Percentiles rank a stretch among this genome's conserved stretches.
phyloP scores from a whole-genome alignment of 371 early-diverging fungal species.

The Apophysomyces sp. region DNA sequence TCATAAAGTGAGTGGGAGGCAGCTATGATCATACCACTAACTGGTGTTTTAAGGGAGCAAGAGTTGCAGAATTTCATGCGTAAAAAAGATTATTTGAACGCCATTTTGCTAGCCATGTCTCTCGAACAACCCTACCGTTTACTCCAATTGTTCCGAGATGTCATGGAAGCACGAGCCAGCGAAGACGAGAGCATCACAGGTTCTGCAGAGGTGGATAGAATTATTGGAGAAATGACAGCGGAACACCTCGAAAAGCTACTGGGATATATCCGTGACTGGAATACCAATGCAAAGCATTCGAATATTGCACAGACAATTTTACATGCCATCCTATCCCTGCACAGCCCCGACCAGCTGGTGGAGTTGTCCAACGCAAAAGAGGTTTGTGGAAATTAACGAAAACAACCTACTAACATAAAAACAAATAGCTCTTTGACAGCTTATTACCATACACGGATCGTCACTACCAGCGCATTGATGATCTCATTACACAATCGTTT shows the following conservation, averaged over 20 bases:
- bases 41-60: slow-evolving; percentile 72
- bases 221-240: slow-evolving; percentile 53
- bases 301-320: slow-evolving; percentile 83
- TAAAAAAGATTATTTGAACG: slow-evolving; percentile 89
- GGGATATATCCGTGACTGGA: slow-evolving; percentile 92
- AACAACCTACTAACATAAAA: not conserved
- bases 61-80: slow-evolving; percentile 82
- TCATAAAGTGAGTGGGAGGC: slow-evolving; percentile 53
- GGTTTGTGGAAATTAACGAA: slow-evolving; percentile 27
- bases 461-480: slow-evolving; percentile 83
- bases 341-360: slow-evolving; percentile 64
- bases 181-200: slow-evolving; percentile 62
- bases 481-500: slow-evolving; percentile 81
- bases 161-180: slow-evolving; percentile 53
- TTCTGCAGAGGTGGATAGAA: slow-evolving; percentile 61
- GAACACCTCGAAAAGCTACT: slow-evolving; percentile 76
- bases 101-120: slow-evolving; percentile 88
- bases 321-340: slow-evolving; percentile 69
- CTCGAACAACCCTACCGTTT: slow-evolving; percentile 88
- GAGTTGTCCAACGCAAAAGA: slow-evolving; percentile 80
- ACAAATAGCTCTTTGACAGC: slow-evolving; percentile 63
- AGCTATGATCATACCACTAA: not conserved
- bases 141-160: slow-evolving; percentile 70
- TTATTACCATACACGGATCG: slow-evolving; percentile 91
- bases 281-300: slow-evolving; percentile 85